Conservation (phyloP, 2,329 filamentous ascomycete genomes). For the Lachnellula occidentalis region DNA sequence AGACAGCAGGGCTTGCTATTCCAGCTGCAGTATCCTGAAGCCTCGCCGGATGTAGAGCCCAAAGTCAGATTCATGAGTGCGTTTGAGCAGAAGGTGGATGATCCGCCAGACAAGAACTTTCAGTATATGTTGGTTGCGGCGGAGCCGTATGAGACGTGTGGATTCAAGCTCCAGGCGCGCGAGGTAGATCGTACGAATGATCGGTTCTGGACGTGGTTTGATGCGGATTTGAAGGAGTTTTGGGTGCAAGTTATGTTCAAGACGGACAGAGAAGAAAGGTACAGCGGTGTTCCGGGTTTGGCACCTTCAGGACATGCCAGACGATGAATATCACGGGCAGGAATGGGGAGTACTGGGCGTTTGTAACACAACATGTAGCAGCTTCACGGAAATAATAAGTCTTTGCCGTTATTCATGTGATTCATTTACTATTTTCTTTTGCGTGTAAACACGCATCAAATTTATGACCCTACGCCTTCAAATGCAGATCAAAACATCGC, state of each 20-base stretch:
- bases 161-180: constrained; percentile 88
- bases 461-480: constrained; percentile 19
- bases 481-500: constrained; percentile 19
- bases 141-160: constrained; percentile 96
- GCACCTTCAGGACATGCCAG: constrained; percentile 31
- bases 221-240: constrained; percentile 92
- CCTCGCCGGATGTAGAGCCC: constrained; percentile 67
- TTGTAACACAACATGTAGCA: not conserved
- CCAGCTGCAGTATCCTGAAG: constrained; percentile 93
- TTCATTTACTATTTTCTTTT: constrained; percentile 3
- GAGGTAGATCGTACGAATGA: constrained; percentile 89
- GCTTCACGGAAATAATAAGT: not conserved
- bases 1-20: constrained; percentile 89
- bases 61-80: constrained; percentile 96
- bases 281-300: constrained; percentile 58
- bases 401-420: not conserved
- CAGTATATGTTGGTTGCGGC: constrained; percentile 94
- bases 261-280: constrained; percentile 94
- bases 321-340: constrained; percentile 13
- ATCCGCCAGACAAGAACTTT: constrained; percentile 82
- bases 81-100: constrained; percentile 91
- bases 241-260: constrained; percentile 98
- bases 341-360: constrained; percentile 3
- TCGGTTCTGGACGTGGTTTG: constrained; percentile 90
- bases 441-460: constrained; percentile 6